Conservation (phyloP, 768 basidiomycete species). For the Rhodotorula graminis region DNA sequence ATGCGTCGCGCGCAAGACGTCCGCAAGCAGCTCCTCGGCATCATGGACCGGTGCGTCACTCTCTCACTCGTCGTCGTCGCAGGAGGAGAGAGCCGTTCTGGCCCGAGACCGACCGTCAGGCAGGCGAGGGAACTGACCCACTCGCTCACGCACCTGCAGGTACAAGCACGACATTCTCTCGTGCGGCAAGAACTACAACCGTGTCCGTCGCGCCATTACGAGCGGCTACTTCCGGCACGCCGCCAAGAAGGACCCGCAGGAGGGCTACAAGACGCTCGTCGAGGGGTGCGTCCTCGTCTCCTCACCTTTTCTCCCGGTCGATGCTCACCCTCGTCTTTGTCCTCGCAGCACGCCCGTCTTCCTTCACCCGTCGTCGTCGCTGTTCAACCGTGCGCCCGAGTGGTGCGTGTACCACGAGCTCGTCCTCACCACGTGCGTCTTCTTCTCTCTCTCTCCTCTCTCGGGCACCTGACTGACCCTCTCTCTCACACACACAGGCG, state of each 20-base stretch:
- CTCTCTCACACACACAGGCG: slow-evolving; percentile 15
- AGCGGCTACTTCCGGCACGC: slow-evolving; percentile 97
- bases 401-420: slow-evolving; percentile 91
- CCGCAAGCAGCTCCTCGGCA: slow-evolving; percentile 86
- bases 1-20: slow-evolving; percentile 94
- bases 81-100: too few species aligned
- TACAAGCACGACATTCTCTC: slow-evolving; percentile 97
- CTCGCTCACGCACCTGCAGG: slow-evolving; percentile 49
- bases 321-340: neutral
- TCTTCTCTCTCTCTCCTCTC: too few species aligned
- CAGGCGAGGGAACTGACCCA: too few species aligned
- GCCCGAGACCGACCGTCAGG: too few species aligned
- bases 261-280: slow-evolving; percentile 95
- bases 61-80: neutral
- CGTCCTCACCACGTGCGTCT: slow-evolving; percentile 63
- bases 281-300: slow-evolving; percentile 55
- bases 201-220: slow-evolving; percentile 88
- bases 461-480: too few species aligned
- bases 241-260: slow-evolving; percentile 91
- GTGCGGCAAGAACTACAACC: slow-evolving; percentile 82
- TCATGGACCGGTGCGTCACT: slow-evolving; percentile 82
- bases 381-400: slow-evolving; percentile 88
- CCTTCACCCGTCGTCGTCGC: slow-evolving; percentile 88
- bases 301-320: neutral
- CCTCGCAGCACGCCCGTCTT: slow-evolving; percentile 55